A percentile compares a stretch with the other conserved stretches of the same genome.
phyloP scores from a whole-genome alignment of 2,329 filamentous ascomycete genomes.

The Calonectria crousiana region DNA sequence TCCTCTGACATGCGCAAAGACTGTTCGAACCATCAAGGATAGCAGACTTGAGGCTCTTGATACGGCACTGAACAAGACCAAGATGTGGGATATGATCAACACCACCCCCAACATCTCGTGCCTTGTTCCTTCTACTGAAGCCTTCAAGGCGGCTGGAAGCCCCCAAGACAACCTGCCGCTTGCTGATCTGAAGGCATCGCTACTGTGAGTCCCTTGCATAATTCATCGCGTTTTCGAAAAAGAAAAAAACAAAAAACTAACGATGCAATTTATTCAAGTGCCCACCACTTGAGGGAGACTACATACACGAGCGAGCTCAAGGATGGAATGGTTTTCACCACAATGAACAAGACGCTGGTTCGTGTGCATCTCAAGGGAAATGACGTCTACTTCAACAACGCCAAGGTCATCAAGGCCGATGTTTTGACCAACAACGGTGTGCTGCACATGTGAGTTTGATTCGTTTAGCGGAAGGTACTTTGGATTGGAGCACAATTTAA shows the following conservation, averaged over 20 bases:
- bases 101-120: slow-evolving; percentile 35
- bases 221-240: rapidly evolving
- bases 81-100: slow-evolving; percentile 32
- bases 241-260: too few relatives aligned
- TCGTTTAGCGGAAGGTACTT: rapidly evolving
- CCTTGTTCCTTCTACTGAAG: slow-evolving; percentile 35
- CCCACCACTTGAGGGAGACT: slow-evolving; percentile 34
- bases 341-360: slow-evolving; percentile 32
- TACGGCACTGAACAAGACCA: slow-evolving; percentile 26
- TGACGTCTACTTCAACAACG: slow-evolving; percentile 40
- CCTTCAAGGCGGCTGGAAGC: slow-evolving; percentile 32
- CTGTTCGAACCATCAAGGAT: slow-evolving; percentile 18
- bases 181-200: slow-evolving; percentile 10
- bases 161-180: slow-evolving; percentile 25
- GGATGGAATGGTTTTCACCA: slow-evolving; percentile 32
- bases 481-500: neutral
- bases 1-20: slow-evolving; percentile 30
- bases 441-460: slow-evolving; percentile 34
- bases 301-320: slow-evolving; percentile 33
- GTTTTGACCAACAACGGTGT: slow-evolving; percentile 39
- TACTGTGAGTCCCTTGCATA: slow-evolving; percentile 22
- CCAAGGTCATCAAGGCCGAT: slow-evolving; percentile 37
- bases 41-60: slow-evolving; percentile 27
- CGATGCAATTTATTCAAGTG: neutral
- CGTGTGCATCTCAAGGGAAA: slow-evolving; percentile 25